phyloP scores from a whole-genome alignment of 306 rosid genomes.

The Arachis stenosperma region DNA sequence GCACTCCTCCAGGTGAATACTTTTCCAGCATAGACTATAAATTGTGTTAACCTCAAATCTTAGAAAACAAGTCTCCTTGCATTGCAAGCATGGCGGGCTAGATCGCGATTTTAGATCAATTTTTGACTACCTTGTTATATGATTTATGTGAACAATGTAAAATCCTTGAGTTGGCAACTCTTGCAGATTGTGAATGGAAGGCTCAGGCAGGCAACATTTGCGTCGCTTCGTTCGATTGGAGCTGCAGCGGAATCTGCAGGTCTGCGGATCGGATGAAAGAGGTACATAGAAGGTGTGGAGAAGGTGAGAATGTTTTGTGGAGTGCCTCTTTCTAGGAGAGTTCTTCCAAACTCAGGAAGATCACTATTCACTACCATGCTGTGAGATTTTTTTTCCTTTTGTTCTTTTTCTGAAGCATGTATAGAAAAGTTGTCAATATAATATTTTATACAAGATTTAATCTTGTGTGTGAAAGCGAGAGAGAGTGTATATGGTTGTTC shows the following conservation, averaged over 20 bases:
- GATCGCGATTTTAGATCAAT: not conserved
- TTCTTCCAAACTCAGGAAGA: conserved; percentile 83
- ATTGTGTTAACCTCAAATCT: not conserved
- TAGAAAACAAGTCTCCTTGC: too few relatives aligned
- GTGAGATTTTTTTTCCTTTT: conserved; percentile 30
- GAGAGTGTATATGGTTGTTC: conserved; percentile 42
- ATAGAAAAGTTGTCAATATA: conserved; percentile 35
- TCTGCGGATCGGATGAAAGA: conserved; percentile 97
- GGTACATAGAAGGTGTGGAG: conserved; percentile 94
- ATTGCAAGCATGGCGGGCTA: too few relatives aligned
- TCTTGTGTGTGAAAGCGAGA: conserved; percentile 20
- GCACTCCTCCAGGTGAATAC: conserved; percentile 91
- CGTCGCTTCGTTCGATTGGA: conserved; percentile 98
- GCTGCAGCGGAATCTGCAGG: conserved; percentile 94
- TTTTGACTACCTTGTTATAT: not conserved
- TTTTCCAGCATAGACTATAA: not conserved
- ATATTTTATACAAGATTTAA: conserved; percentile 42
- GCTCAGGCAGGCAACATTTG: conserved; percentile 99
- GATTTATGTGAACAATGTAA: conserved; percentile 17
- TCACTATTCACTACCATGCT: conserved; percentile 35
- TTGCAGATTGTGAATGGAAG: conserved; percentile 99
- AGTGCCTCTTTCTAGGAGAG: conserved; percentile 69
- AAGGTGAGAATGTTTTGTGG: conserved; percentile 92
- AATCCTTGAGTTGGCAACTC: conserved; percentile 20
- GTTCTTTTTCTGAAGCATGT: conserved; percentile 50